Conservation (phyloP, 1,284 basidiomycete genomes). For the Marasmius fiardii region DNA sequence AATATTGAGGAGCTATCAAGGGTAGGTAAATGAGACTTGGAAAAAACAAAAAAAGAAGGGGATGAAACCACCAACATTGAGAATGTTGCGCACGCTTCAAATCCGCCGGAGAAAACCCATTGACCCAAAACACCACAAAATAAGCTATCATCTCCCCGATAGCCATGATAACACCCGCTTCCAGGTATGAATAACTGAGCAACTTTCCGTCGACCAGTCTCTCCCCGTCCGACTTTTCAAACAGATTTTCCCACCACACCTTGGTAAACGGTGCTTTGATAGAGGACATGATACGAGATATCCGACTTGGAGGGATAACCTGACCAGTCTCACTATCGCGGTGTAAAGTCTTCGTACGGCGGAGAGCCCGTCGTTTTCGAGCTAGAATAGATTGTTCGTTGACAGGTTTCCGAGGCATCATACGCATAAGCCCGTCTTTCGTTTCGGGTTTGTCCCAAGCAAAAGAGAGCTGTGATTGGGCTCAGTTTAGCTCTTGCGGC, state of each 20-base stretch:
- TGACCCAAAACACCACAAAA: constrained; percentile 63
- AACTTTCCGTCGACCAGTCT: constrained; percentile 57
- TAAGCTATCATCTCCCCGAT: constrained; percentile 51
- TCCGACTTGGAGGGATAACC: constrained; percentile 36
- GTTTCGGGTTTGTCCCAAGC: constrained; percentile 72
- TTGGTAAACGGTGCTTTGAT: constrained; percentile 53
- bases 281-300: constrained; percentile 34
- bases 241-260: constrained; percentile 55
- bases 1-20: constrained; percentile 26
- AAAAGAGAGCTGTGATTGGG: constrained; percentile 45
- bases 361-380: constrained; percentile 55
- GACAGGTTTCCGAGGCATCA: constrained; percentile 66
- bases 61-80: too few species aligned
- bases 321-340: constrained; percentile 53
- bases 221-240: constrained; percentile 54
- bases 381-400: constrained; percentile 52
- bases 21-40: background rate
- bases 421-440: constrained; percentile 60
- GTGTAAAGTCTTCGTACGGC: constrained; percentile 54
- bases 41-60: constrained; percentile 27
- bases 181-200: constrained; percentile 66
- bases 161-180: constrained; percentile 62
- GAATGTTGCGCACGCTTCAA: constrained; percentile 45
- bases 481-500: background rate
- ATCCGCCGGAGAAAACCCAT: constrained; percentile 59